phyloP scores from a whole-genome alignment of 176 grass and related monocot species.

The Oropetium thomaeum region DNA sequence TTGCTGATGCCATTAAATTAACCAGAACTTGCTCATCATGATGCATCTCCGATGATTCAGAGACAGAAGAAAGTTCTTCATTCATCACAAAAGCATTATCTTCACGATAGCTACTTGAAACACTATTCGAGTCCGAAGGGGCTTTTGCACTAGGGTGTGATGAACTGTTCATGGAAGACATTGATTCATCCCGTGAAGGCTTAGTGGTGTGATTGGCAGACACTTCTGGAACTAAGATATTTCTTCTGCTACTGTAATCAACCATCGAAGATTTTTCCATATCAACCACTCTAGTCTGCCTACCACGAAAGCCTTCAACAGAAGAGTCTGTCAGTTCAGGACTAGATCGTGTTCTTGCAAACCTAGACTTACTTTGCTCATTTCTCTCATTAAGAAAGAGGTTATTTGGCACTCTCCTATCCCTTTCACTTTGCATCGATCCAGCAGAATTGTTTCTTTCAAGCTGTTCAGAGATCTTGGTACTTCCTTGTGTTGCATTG shows the following conservation, averaged over 20 bases:
- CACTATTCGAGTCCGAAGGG: conserved; percentile 69
- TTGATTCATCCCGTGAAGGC: conserved; percentile 61
- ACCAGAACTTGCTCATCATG: conserved; percentile 71
- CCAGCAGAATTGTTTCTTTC: conserved; percentile 63
- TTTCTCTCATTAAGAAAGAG: conserved; percentile 43
- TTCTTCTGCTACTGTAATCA: conserved; percentile 61
- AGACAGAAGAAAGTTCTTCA: conserved; percentile 73
- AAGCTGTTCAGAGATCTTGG: conserved; percentile 56
- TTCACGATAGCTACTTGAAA: conserved; percentile 62
- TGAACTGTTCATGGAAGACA: conserved; percentile 45
- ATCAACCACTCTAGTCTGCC: conserved; percentile 40
- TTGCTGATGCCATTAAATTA: conserved; percentile 71
- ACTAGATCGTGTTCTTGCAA: conserved; percentile 82
- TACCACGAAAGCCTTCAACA: conserved; percentile 49
- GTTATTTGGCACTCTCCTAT: conserved; percentile 45
- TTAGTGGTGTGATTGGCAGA: conserved; percentile 52
- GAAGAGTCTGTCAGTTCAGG: conserved; percentile 81
- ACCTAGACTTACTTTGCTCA: conserved; percentile 54
- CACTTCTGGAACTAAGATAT: conserved; percentile 47
- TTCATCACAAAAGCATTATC: conserved; percentile 56
- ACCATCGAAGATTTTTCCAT: conserved; percentile 39
- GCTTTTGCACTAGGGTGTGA: conserved; percentile 51
- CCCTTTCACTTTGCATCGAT: conserved; percentile 52
- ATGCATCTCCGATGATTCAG: conserved; percentile 57
- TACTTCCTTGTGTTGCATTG: conserved; percentile 34